Evolutionary conservation across 371 early-diverging fungal genomes (phyloP), one percentile per base, ranked within the genome.

Genomic region (Mucor mucedo): DNA sequence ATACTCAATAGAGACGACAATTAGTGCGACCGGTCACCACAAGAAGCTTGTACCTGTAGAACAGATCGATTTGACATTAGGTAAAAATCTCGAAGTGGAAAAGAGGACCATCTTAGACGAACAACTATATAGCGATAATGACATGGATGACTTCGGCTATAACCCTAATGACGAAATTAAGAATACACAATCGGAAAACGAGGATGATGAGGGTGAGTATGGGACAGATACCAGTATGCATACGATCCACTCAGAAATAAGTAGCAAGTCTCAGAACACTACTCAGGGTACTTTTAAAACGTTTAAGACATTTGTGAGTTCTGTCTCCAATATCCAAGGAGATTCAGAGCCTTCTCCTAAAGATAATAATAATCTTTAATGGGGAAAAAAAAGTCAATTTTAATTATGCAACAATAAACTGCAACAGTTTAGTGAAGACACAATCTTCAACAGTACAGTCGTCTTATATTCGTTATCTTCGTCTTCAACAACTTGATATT

Each of bases 381-480:
- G 14, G 40, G 30, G 35, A n/a, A n/a, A n/a, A 21, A 21, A 42
- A 50, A 45, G 33, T 42, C 21, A 14, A 9, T n/a, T 6, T 53
- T 1, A 38, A 38, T 49, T 21, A 16, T 50, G 29, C 30, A 10
- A 45, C 65, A 40, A 13, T 60, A 14, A 59, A 65, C 41, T 48
- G 32, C n/a, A 60, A 55, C 53, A 60, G 55, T 32, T 33, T 65
- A 55, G 30, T 65, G 9, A 65, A 65, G 41, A 27, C 41, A 8
- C 0, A 42, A 27, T 3, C 38, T 1, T 16, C 38, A 47, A 4
- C 45, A 54, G 60, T 8, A 5, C 65, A 65, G 60, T 48, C 35
- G 9, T 27, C 38, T 6, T 65, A 41, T 27, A 55, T 63, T 21
- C 57, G 58, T 30, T 53, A 44, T 28, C n/a, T 64, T 10, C 53